A percentile compares a stretch with the other conserved stretches of the same genome.
Conservation (phyloP, 2,329 filamentous ascomycete species). For the Calonectria crousiana region DNA sequence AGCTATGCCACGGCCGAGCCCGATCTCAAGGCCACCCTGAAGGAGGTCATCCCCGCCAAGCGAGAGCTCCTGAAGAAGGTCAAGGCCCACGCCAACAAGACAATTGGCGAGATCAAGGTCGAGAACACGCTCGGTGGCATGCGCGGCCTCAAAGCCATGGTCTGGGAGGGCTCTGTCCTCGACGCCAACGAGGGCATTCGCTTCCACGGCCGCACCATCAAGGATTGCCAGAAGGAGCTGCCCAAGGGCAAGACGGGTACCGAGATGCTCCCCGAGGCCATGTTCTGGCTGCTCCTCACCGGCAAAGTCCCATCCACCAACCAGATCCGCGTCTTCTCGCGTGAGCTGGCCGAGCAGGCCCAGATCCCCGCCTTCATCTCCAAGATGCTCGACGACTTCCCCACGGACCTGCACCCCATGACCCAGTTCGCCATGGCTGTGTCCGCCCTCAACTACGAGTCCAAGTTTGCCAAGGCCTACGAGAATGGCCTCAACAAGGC, state of each 20-base stretch:
- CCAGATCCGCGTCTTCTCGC: conserved; percentile 86
- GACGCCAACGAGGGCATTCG: conserved; percentile 98
- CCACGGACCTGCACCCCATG: conserved; percentile 94
- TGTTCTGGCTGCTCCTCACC: conserved; percentile 99
- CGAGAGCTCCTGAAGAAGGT: conserved; percentile 94
- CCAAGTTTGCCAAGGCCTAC: conserved; percentile 93
- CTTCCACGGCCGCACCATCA: conserved; percentile 98
- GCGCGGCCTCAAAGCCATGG: conserved; percentile 97
- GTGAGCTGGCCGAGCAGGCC: conserved; percentile 88
- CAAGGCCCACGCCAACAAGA: conserved; percentile 85
- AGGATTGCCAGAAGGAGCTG: conserved; percentile 93
- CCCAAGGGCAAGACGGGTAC: conserved; percentile 93
- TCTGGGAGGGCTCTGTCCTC: conserved; percentile 98
- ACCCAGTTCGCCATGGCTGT: conserved; percentile 97
- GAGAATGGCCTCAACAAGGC: conserved; percentile 92
- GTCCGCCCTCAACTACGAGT: conserved; percentile 94
- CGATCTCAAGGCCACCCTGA: conserved; percentile 89
- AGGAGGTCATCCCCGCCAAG: conserved; percentile 88
- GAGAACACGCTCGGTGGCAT: conserved; percentile 96
- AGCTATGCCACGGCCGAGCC: conserved; percentile 84
- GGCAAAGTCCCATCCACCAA: conserved; percentile 87
- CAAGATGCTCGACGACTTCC: conserved; percentile 91
- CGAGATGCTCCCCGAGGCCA: conserved; percentile 98
- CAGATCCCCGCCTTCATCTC: conserved; percentile 85
- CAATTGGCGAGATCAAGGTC: conserved; percentile 92